Base-by-base conservation (phyloP, 139 green algal genomes). In the Micractinium sp. region DNA sequence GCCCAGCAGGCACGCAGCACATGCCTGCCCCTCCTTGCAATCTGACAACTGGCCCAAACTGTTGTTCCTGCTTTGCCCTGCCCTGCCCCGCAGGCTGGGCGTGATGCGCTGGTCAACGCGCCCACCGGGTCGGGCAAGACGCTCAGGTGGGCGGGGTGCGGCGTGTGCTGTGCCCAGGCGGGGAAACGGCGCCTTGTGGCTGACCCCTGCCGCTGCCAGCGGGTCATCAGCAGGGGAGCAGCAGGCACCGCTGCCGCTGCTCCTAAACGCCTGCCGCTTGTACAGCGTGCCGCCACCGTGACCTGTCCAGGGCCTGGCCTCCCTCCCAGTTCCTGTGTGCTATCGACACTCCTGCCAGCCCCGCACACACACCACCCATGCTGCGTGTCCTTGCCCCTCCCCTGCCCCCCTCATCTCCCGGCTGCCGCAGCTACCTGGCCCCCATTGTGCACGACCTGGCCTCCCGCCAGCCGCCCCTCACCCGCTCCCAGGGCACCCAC, bases 81-180 rank as follows among this genome's bases (percentile, higher is more conserved):
- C 36, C 63, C 2, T 22, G n/a, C 39, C 33, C 25, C 94, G 88
- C 93, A 96, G 79, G 41, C 63, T 61, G 91, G 95, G 9, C 85
- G 92, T 36, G 96, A 98, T 80, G 95, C 92, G 19, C 85, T 97
- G 25, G 91, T 97, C 61, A 92, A 94, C 25, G 95, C 96, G 1
- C 94, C 95, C 47, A 98, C 95, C 18, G 97, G 97, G 20, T 96
- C 92, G 16, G 97, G 97, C 56, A 99, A 99, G 92, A 99, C 97
- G 3, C 92, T 99, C 78, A 92, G 82, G 82, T 80, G 25, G 15
- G 81, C 5, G 12, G 3, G 9, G 20, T 23, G 20, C 3, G 66
- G 19, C 3, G 66, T 29, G 14, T 3, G 3, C 3, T 5, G 31
- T 9, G 19, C 16, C n/a, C n/a, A n/a, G n/a, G n/a, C n/a, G 63